phyloP scores from a whole-genome alignment of 2,329 filamentous ascomycete genomes.

The Sordariomycetes sp. region DNA sequence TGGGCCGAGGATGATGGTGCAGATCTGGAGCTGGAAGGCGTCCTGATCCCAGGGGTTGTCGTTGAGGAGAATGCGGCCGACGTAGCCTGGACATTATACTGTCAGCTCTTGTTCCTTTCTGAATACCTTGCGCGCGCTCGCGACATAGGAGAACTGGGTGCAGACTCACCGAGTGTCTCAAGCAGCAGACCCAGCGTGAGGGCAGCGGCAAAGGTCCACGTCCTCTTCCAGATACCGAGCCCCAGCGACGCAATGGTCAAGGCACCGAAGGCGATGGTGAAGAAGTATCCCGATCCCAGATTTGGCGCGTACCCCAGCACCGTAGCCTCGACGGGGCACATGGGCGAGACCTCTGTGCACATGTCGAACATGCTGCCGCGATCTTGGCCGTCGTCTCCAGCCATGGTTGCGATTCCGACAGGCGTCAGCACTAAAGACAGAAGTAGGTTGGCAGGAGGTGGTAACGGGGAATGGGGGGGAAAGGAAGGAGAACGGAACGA shows the following conservation, averaged over 20 bases:
- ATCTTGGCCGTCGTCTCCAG: no score
- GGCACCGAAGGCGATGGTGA: slow-evolving; percentile 38
- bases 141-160: neutral
- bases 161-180: slow-evolving; percentile 38
- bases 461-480: no score
- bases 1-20: slow-evolving; percentile 48
- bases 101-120: neutral
- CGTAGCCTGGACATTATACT: slow-evolving; percentile 33
- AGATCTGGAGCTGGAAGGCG: slow-evolving; percentile 51
- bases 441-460: no score
- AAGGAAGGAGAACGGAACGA: no score
- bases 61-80: slow-evolving; percentile 39
- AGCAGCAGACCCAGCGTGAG: slow-evolving; percentile 39
- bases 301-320: slow-evolving; percentile 49
- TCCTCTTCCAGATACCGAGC: slow-evolving; percentile 38
- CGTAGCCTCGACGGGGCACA: slow-evolving; percentile 42
- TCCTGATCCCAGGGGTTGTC: slow-evolving; percentile 43
- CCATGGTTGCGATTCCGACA: no score
- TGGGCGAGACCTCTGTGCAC: slow-evolving; percentile 23
- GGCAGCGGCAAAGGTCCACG: slow-evolving; percentile 44
- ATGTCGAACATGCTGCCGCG: slow-evolving; percentile 11
- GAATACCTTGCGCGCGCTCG: neutral
- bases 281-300: slow-evolving; percentile 45
- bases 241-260: slow-evolving; percentile 29
- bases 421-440: no score